Evolutionary conservation across 2,329 filamentous ascomycete genomes (phyloP).

Genomic region (Venturia oleaginea): DNA sequence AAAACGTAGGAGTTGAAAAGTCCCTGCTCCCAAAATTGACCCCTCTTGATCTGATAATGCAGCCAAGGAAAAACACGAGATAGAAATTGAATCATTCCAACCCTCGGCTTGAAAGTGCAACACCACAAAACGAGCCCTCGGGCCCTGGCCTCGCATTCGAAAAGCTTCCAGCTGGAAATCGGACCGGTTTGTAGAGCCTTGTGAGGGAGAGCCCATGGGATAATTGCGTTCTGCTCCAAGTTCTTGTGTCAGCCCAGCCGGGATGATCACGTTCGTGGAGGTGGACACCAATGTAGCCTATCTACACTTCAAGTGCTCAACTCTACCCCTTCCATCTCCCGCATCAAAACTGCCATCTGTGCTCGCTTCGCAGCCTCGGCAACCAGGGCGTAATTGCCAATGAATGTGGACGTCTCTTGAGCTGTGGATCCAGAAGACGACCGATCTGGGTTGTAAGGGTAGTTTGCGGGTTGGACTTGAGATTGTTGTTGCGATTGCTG

Average conservation of each 20-base stretch:
- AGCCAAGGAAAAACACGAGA: background rate
- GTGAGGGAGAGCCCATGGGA: background rate
- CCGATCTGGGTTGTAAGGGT: slow-evolving; percentile 23
- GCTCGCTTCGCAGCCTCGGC: slow-evolving; percentile 90
- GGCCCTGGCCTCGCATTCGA: background rate
- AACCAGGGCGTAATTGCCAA: slow-evolving; percentile 75
- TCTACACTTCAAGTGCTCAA: slow-evolving; percentile 1
- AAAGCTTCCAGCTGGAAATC: background rate
- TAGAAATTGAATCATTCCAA: background rate
- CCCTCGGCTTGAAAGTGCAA: background rate
- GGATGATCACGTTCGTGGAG: background rate
- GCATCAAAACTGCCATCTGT: slow-evolving; percentile 79
- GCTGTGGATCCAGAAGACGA: slow-evolving; percentile 25
- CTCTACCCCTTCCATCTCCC: slow-evolving; percentile 70
- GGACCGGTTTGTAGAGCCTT: background rate
- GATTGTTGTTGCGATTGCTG: slow-evolving; percentile 21
- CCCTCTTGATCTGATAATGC: background rate
- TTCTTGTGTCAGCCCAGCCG: background rate
- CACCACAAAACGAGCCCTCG: background rate
- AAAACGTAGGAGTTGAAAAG: background rate
- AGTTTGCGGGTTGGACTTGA: slow-evolving; percentile 19
- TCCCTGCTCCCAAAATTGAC: background rate
- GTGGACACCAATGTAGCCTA: background rate
- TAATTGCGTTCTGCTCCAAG: background rate
- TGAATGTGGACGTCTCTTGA: slow-evolving; percentile 49